A percentile compares a stretch with the other conserved stretches of the same genome.
Conservation (phyloP, 129 eudicot species). For the Arctium minus region DNA sequence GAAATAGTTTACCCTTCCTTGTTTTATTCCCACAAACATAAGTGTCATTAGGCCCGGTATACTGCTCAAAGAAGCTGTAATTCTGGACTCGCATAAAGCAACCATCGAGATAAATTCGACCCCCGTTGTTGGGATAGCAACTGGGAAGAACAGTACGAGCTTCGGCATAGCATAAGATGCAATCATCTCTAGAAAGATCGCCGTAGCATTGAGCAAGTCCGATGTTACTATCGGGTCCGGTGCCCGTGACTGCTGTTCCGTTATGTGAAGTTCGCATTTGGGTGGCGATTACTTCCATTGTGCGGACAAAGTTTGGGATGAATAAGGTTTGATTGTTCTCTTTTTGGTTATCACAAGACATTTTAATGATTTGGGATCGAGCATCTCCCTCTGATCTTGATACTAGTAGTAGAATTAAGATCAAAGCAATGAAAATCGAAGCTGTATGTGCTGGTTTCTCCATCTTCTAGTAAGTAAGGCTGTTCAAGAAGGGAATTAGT, state of each 20-base stretch:
- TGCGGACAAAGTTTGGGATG: conserved; percentile 46
- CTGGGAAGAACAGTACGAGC: conserved; percentile 70
- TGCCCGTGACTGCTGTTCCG: conserved; percentile 44
- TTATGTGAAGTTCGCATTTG: conserved; percentile 46
- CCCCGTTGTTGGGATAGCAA: conserved; percentile 63
- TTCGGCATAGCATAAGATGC: conserved; percentile 63
- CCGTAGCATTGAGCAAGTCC: conserved; percentile 81
- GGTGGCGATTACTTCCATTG: conserved; percentile 51
- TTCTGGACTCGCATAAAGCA: conserved; percentile 71
- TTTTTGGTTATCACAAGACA: conserved; percentile 30
- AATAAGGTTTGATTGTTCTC: conserved; percentile 40
- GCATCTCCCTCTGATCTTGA: conserved; percentile 46
- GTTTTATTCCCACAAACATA: conserved; percentile 53
- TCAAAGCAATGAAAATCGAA: conserved; percentile 1
- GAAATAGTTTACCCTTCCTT: conserved; percentile 28
- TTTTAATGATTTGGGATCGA: conserved; percentile 40
- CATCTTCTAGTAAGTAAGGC: conserved; percentile 15
- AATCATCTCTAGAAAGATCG: conserved; percentile 61
- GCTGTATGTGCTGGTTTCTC: conserved; percentile 8
- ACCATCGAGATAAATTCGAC: conserved; percentile 64
- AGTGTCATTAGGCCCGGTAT: conserved; percentile 41
- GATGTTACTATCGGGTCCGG: conserved; percentile 40
- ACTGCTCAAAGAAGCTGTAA: conserved; percentile 51
- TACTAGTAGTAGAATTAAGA: conserved; percentile 18
- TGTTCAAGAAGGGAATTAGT: neutral